Evolutionary conservation across 768 basidiomycete genomes (phyloP).

Genomic region (Brasilioporus rufonigricans): DNA sequence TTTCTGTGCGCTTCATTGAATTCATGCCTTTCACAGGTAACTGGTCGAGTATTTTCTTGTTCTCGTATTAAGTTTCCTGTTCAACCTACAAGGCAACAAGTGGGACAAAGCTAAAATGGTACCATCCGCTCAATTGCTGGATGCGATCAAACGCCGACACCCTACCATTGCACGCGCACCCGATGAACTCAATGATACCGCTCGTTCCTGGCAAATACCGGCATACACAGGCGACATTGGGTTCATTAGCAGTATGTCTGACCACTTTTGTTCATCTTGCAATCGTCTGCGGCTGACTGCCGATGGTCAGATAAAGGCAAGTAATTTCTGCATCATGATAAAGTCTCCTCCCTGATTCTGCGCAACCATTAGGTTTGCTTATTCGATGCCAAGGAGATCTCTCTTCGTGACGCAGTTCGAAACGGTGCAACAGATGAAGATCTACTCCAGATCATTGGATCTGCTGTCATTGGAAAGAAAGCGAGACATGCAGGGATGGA

Average conservation of each 20-base stretch:
- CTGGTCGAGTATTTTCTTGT: constrained; percentile 7
- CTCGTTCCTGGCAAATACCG: constrained; percentile 73
- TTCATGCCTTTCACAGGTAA: constrained; percentile 92
- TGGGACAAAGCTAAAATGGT: constrained; percentile 86
- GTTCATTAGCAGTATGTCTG: constrained; percentile 94
- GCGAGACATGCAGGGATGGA: constrained; percentile 87
- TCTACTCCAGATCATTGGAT: constrained; percentile 56
- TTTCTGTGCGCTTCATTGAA: constrained; percentile 86
- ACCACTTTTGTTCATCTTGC: constrained; percentile 86
- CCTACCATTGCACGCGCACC: constrained; percentile 52
- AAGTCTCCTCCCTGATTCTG: constrained; percentile 1
- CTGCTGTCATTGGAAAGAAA: constrained; percentile 68
- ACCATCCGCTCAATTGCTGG: constrained; percentile 64
- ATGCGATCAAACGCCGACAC: constrained; percentile 45
- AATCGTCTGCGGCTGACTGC: constrained; percentile 85
- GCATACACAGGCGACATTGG: constrained; percentile 69
- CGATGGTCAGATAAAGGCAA: constrained; percentile 85
- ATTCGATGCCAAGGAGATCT: constrained; percentile 82
- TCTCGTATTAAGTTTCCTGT: constrained; percentile 2
- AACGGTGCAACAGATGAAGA: constrained; percentile 60
- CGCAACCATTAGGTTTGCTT: constrained; percentile 64
- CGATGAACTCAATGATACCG: constrained; percentile 79
- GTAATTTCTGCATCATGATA: constrained; percentile 1
- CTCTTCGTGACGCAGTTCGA: constrained; percentile 74
- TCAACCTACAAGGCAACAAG: constrained; percentile 60